Base-by-base conservation (phyloP, 1,284 basidiomycete genomes). In the Malassezia brasiliensis region DNA sequence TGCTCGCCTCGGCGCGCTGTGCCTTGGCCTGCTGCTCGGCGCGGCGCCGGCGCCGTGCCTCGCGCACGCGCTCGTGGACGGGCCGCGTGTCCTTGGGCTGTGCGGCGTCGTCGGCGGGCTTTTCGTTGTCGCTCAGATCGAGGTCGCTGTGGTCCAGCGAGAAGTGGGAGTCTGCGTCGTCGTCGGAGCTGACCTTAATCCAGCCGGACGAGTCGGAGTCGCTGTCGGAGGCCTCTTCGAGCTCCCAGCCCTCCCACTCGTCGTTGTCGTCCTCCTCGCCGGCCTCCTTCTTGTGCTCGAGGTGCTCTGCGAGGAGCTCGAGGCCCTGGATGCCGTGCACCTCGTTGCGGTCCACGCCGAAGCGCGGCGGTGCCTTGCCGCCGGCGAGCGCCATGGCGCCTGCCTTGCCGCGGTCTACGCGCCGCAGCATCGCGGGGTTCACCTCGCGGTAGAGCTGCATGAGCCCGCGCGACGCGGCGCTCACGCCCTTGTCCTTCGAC, bases 361-460 rank as follows among this genome's bases (percentile, higher is more conserved):
- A 96, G 1, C 85, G 85, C 82, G 57, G 76, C 5, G 59, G 60
- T 14, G 44, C 32, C 9, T 60, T 45, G 30, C 69, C 69, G 30
- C 65, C 63, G n/a, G 62, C 61, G 0, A 69, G 42, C 11, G 66
- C 67, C n/a, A 72, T 52, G 10, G 64, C 36, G 9, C 67, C 72
- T 40, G 63, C 55, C 61, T 74, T 74, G 20, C 72, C 72, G 9
- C 91, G 79, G 73, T 98, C 93, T 53, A 88, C 80, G 58, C 84
- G 81, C 77, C 88, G 90, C 66, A 99, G 79, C 83, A 98, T 82
- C 2, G 83, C 85, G 0, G 94, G 94, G 75, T 96, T 96, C 59
- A 96, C 88, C 67, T 96, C 93, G 34, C 94, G 81, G 78, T 90
- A 99, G n/a, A 98, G 79, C 69, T 87, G 86, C 53, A 98, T 77